phyloP scores from a whole-genome alignment of 352 stramenopile species.

The Globisporangium camurandrum region DNA sequence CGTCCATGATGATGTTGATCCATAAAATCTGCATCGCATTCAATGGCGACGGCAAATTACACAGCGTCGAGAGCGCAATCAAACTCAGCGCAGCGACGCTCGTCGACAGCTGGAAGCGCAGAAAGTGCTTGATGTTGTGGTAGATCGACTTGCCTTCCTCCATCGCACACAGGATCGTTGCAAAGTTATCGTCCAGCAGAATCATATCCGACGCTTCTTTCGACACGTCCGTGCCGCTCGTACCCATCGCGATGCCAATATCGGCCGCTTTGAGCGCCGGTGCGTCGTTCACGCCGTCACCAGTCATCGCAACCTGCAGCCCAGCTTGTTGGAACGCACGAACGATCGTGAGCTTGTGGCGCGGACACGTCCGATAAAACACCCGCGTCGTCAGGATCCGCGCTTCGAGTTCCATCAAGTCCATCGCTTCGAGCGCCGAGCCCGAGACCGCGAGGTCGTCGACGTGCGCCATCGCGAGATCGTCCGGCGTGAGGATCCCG shows the following conservation, averaged over 20 bases:
- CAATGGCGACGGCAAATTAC: constrained; percentile 69
- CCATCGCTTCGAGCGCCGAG: constrained; percentile 88
- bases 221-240: constrained; percentile 95
- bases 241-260: constrained; percentile 97
- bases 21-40: constrained; percentile 96
- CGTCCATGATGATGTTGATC: constrained; percentile 98
- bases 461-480: constrained; percentile 15
- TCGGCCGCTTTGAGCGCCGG: constrained; percentile 95
- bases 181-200: constrained; percentile 97
- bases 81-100: constrained; percentile 92
- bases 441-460: constrained; percentile 71
- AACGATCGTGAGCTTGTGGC: constrained; percentile 96
- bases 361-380: constrained; percentile 93
- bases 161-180: constrained; percentile 93
- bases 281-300: constrained; percentile 99
- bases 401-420: constrained; percentile 68
- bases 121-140: constrained; percentile 96
- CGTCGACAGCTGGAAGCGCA: constrained; percentile 95
- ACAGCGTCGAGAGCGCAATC: constrained; percentile 53
- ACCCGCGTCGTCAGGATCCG: constrained; percentile 88
- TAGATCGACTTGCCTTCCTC: constrained; percentile 95
- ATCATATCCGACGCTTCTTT: constrained; percentile 98
- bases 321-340: constrained; percentile 83
- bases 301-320: constrained; percentile 95
- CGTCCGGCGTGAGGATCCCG: constrained; percentile 83